These are phyloP conservation scores for Pelagomonas calceolata DNA, from an alignment of 108 stramenopile species.

Conservation along the genomic window DNA sequence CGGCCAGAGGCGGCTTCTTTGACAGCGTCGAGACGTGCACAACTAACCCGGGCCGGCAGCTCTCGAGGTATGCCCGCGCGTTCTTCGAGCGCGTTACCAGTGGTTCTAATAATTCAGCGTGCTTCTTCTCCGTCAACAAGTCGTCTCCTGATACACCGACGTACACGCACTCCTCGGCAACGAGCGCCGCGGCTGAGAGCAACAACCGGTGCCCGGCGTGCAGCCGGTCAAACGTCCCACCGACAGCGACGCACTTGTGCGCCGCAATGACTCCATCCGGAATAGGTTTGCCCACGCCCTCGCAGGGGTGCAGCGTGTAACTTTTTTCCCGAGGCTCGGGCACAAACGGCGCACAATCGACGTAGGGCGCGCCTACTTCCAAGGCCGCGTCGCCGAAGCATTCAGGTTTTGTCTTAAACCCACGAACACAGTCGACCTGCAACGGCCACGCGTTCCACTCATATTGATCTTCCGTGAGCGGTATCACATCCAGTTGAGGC, in stretches of 20 bases:
- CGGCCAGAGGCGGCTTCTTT: background rate
- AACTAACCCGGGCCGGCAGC: slow-evolving; percentile 44
- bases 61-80: slow-evolving; percentile 56
- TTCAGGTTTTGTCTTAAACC: no score
- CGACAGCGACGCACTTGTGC: slow-evolving; percentile 62
- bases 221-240: slow-evolving; percentile 84
- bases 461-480: no score
- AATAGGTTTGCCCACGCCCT: no score
- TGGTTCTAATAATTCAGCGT: slow-evolving; percentile 52
- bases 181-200: slow-evolving; percentile 65
- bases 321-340: no score
- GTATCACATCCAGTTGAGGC: no score
- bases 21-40: background rate
- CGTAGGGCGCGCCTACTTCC: no score
- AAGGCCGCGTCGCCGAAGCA: no score
- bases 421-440: no score
- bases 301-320: no score
- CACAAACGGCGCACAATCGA: no score
- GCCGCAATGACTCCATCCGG: no score
- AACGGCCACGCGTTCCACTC: no score
- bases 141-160: slow-evolving; percentile 70
- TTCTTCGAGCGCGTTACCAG: slow-evolving; percentile 46
- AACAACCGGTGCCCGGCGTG: slow-evolving; percentile 84
- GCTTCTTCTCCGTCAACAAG: slow-evolving; percentile 60
- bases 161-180: slow-evolving; percentile 50